Percentiles rank a stretch among this genome's conserved stretches.
phyloP scores from a whole-genome alignment of 768 basidiomycete species.

The Tephrocybe rancida region DNA sequence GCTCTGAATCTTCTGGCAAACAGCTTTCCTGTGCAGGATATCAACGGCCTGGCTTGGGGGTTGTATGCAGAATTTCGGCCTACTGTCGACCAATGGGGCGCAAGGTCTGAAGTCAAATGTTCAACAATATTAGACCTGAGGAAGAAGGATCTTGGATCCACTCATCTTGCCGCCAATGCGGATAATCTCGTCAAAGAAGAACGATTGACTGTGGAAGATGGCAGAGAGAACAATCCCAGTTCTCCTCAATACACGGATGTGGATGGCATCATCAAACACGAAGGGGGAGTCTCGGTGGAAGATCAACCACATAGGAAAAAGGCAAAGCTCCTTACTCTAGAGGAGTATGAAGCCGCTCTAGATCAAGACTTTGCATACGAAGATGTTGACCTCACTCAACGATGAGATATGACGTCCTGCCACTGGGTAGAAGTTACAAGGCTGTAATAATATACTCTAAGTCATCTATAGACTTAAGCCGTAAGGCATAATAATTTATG shows the following conservation, averaged over 20 bases:
- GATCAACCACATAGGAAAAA: slow-evolving; percentile 41
- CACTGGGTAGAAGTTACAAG: slow-evolving; percentile 14
- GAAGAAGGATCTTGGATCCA: slow-evolving; percentile 27
- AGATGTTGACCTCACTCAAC: slow-evolving; percentile 45
- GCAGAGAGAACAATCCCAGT: no score
- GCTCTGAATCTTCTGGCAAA: slow-evolving; percentile 69
- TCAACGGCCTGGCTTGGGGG: slow-evolving; percentile 69
- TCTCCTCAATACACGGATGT: no score
- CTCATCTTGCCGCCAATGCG: slow-evolving; percentile 12
- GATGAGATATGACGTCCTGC: slow-evolving; percentile 10
- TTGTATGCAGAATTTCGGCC: slow-evolving; percentile 92
- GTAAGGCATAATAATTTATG: slow-evolving; percentile 2
- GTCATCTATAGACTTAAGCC: slow-evolving; percentile 18
- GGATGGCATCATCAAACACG: slow-evolving; percentile 9
- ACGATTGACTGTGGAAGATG: no score
- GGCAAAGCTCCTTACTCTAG: slow-evolving; percentile 37
- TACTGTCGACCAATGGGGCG: slow-evolving; percentile 81
- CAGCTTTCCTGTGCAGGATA: slow-evolving; percentile 57
- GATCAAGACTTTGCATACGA: slow-evolving; percentile 51
- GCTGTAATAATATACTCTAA: slow-evolving; percentile 19
- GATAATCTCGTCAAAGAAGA: slow-evolving; percentile 11
- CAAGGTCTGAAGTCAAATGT: slow-evolving; percentile 73
- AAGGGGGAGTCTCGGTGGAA: slow-evolving; percentile 12
- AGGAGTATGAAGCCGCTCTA: slow-evolving; percentile 55
- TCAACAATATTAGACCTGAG: slow-evolving; percentile 65